Base-by-base conservation (phyloP, 805 yeast species). In the Martiniozyma abietophila region DNA sequence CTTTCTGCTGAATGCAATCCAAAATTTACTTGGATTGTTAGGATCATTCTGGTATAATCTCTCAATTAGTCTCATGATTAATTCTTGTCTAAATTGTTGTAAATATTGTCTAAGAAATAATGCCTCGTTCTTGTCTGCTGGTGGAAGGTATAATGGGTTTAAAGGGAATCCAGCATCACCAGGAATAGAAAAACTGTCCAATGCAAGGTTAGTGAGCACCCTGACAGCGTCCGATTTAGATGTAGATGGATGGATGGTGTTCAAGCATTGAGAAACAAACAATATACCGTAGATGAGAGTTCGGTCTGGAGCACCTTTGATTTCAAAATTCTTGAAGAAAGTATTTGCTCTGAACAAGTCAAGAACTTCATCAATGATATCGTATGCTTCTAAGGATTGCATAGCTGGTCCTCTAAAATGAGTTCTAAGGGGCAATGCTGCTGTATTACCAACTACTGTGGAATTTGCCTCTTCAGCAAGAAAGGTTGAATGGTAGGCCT, bases 121-220 rank as follows among this genome's bases (percentile, higher is more conserved):
- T 36, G 78, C 76, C 42, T 85, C 95, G 37, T 67, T 67, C 48
- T 78, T 76, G 49, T 76, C 81, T 22, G 67, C 62, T 15, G 96
- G 92, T 8, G 95, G 72, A 31, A 72, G 60, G 58, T 76, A 74
- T 53, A 92, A 53, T 45, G 85, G 71, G 57, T 88, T 89, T 58
- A 92, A 67, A 14, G 97, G 96, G 65, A 92, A 92, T 10, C 89
- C 86, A 7, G 89, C 76, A 41, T 92, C 96, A 17, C 99, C 99
- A 2, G 99, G 99, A 42, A 92, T 69, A 12, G 88, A 67, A 51
- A 92, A 89, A 53, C 76, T 75, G 47, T 89, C 97, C 38, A 92
- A 67, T 1, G 96, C 79, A 44, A 86, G 68, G 51, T 88, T 88
- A 44, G 83, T 86, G 43, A 92, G 69, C n/a, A 65, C 58, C 42